A percentile compares a stretch with the other conserved stretches of the same genome.
Conservation (phyloP, 2,329 filamentous ascomycete genomes). For the Neonectria ditissima region DNA sequence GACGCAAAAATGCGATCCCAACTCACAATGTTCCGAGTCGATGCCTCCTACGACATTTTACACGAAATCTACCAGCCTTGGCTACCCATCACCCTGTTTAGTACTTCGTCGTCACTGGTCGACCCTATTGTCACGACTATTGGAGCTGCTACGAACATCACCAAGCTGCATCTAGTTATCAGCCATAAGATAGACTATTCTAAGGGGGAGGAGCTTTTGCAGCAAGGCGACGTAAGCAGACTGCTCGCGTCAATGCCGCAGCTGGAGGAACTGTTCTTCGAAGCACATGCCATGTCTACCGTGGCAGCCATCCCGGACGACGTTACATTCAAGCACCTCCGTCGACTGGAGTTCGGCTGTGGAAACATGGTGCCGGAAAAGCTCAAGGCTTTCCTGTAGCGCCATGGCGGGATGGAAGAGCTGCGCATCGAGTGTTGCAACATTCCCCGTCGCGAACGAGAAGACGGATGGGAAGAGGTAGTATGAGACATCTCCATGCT, state of each 20-base stretch:
- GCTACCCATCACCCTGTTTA: not conserved
- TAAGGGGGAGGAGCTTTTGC: not conserved
- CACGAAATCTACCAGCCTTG: not conserved
- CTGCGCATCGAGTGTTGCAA: not conserved
- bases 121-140: not conserved
- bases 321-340: not conserved
- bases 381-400: not conserved
- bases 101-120: not conserved
- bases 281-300: not conserved
- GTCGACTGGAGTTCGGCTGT: not conserved
- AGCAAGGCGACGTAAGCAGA: not conserved
- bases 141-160: not conserved
- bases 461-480: not conserved
- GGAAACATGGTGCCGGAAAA: not conserved
- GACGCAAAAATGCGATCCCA: no score
- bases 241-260: not conserved
- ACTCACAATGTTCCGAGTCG: no score
- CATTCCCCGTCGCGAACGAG: not conserved
- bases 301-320: not conserved
- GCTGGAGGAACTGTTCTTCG: not conserved
- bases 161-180: not conserved
- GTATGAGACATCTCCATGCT: no score
- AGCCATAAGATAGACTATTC: not conserved
- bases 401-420: not conserved
- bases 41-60: not conserved